Conservation (phyloP, 768 basidiomycete genomes). For the Termitomyces sp. region DNA sequence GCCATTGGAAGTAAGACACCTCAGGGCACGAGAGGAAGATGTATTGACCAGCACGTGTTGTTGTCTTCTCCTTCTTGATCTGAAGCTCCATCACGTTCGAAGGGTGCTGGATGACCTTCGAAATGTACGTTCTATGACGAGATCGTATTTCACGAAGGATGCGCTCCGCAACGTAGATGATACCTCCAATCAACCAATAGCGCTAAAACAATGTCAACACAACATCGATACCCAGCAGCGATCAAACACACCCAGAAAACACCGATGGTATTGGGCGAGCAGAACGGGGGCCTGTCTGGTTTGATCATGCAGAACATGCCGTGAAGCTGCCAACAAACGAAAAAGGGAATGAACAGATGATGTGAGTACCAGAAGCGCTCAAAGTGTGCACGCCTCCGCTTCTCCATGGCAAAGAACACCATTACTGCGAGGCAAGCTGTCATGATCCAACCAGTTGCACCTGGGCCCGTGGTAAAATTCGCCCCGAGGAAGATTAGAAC, state of each 20-base stretch:
- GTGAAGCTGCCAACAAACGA: constrained; percentile 91
- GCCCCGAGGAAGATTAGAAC: constrained; percentile 66
- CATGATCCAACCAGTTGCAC: constrained; percentile 88
- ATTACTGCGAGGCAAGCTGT: constrained; percentile 64
- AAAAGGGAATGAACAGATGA: constrained; percentile 89
- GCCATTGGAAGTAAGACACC: constrained; percentile 94
- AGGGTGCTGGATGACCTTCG: constrained; percentile 93
- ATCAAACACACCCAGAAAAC: constrained; percentile 82
- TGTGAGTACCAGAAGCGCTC: constrained; percentile 89
- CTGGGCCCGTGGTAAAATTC: constrained; percentile 83
- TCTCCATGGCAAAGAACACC: constrained; percentile 84
- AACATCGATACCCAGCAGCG: background rate
- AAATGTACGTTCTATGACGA: constrained; percentile 87
- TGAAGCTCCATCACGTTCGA: constrained; percentile 93
- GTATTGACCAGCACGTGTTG: constrained; percentile 82
- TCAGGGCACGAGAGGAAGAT: constrained; percentile 90
- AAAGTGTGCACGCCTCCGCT: constrained; percentile 68
- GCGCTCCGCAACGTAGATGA: constrained; percentile 84
- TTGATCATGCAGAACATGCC: constrained; percentile 97
- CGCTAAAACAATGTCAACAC: constrained; percentile 39
- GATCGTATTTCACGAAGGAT: constrained; percentile 89
- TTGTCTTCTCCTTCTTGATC: constrained; percentile 94
- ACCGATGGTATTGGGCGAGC: constrained; percentile 78
- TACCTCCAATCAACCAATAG: constrained; percentile 85
- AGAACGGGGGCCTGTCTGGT: constrained; percentile 84